These are phyloP conservation scores for Fragilariopsis cylindrus DNA, from an alignment of 108 stramenopile genomes.

Conservation along the genomic window DNA sequence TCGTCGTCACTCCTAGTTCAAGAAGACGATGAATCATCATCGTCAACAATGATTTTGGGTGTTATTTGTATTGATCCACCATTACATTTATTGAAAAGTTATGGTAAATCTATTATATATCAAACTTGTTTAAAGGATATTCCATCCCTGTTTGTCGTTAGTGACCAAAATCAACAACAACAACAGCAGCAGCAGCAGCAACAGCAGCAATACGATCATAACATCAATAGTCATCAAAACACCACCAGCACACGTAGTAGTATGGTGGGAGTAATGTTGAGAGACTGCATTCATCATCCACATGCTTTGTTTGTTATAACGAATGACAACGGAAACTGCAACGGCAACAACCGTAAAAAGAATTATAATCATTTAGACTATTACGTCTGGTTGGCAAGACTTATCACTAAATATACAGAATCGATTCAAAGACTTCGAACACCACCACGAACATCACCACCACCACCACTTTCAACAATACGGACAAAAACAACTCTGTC, in stretches of 20 bases:
- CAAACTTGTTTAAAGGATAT: background rate
- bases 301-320: background rate
- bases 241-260: no score
- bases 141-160: background rate
- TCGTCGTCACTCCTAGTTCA: no score
- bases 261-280: background rate
- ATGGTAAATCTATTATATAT: background rate
- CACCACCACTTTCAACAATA: background rate
- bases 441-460: background rate
- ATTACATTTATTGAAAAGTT: background rate
- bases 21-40: no score
- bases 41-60: background rate
- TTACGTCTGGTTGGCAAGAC: background rate
- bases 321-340: background rate
- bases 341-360: background rate
- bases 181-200: no score
- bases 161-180: background rate
- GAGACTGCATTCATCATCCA: background rate
- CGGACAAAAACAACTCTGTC: background rate
- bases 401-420: constrained; percentile 1
- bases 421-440: background rate
- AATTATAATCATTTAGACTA: background rate
- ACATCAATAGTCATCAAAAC: no score
- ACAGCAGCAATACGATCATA: no score
- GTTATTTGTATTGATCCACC: constrained; percentile 12